Evolutionary conservation across 108 stramenopile species (phyloP).

Genomic region (Nannochloropsis granulata): DNA sequence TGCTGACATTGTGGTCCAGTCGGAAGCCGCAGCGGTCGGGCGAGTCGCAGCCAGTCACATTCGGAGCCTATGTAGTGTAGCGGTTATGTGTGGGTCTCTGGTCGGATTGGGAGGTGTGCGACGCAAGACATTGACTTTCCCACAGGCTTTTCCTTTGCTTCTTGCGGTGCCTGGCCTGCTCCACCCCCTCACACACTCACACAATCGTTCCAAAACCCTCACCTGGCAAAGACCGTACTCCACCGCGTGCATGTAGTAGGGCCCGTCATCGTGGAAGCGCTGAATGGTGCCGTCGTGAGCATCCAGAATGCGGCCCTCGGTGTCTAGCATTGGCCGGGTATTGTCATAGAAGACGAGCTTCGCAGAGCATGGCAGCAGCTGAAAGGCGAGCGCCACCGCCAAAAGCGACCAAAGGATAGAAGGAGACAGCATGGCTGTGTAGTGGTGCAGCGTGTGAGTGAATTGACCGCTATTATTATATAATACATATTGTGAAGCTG

Average conservation of each 20-base stretch:
- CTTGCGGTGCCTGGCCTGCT: no score
- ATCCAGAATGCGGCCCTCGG: background rate
- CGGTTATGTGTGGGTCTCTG: no score
- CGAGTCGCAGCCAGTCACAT: background rate
- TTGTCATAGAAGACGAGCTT: background rate
- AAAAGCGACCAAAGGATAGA: no score
- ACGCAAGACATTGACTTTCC: no score
- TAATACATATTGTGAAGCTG: no score
- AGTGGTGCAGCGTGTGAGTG: no score
- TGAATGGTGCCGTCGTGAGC: background rate
- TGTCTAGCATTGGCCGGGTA: background rate
- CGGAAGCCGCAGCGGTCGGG: background rate
- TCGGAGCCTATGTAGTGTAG: background rate
- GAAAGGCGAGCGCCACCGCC: no score
- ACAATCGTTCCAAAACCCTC: background rate
- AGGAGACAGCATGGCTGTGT: no score
- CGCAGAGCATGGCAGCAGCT: background rate
- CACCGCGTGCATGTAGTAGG: background rate
- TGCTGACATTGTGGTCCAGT: background rate
- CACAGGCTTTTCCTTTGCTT: no score
- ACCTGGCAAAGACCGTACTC: background rate
- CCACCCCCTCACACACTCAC: background rate
- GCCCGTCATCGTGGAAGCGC: background rate
- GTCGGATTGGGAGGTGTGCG: no score
- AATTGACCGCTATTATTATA: no score